Base-by-base conservation (phyloP, 495 filamentous ascomycete genomes). In the Polyplosphaeria fusca region DNA sequence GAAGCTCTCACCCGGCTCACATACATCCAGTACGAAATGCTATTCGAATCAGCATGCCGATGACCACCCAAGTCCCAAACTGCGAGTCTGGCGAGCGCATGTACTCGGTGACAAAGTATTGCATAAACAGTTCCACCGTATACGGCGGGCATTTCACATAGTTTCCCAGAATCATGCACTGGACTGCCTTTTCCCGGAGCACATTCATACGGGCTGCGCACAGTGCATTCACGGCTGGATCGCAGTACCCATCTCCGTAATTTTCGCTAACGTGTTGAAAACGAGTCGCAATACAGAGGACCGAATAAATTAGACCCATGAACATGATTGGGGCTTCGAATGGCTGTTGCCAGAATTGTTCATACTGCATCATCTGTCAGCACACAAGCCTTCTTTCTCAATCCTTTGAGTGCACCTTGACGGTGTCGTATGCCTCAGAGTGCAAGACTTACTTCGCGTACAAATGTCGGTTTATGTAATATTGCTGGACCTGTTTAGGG, bases 1-100 rank as follows among this genome's bases (percentile, higher is more conserved):
- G 54, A 52, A 68, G 71, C 50, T 63, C 55, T 16, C 64, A 68
- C 3, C 64, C 49, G 20, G 72, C 71, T 25, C 71, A 60, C 44
- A 72, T 69, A 49, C 7, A 35, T 7, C 30, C 30, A 35, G 30
- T 35, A 19, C 39, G 39, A 42, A 42, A 42, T 42, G 39, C 39
- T 13, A 27, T 52, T 4, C 49, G 56, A 9, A 60, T 43, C n/a
- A 53, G 24, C 48, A 60, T 53, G 12, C 56, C 56, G 32, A 53
- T 37, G 0, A 60, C 3, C 11, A 60, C 32, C 48, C 48, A 60
- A 22, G 42, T 48, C 1, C 28, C 56, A 37, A 53, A 60, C 39
- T 60, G 56, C n/a, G 32, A 30, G 30, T 60, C 56, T 7, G 14
- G 30, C n/a, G 56, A 60, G 2, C 56, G 56, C 16, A 60, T 26